These are phyloP conservation scores for Lactarius akahatsu DNA, from an alignment of 768 basidiomycete genomes.

Conservation along the genomic window DNA sequence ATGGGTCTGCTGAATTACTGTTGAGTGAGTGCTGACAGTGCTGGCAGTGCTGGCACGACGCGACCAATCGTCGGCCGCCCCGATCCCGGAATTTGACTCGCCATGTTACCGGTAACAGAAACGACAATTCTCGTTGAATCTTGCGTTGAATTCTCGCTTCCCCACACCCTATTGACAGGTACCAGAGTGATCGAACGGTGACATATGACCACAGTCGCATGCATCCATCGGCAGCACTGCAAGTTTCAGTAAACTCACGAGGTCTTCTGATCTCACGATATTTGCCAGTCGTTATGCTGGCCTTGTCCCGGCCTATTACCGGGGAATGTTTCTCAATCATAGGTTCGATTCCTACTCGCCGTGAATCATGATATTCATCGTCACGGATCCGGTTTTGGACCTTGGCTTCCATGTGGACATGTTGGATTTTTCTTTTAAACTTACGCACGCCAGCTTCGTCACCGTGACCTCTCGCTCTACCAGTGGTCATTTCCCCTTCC, in stretches of 20 bases:
- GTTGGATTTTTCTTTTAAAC: background rate
- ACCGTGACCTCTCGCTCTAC: background rate
- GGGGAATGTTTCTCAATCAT: background rate
- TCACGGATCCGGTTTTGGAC: background rate
- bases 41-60: background rate
- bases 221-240: background rate
- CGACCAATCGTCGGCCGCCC: background rate
- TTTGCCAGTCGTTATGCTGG: background rate
- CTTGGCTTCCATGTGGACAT: background rate
- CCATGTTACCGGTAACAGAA: background rate
- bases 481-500: background rate
- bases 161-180: conserved; percentile 34
- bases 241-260: background rate
- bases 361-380: background rate
- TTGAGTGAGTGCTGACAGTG: background rate
- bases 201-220: background rate
- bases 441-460: background rate
- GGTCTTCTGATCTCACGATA: background rate
- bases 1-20: background rate
- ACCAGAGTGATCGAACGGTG: conserved; percentile 58
- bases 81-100: background rate
- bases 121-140: background rate
- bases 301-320: background rate
- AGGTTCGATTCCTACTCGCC: background rate
- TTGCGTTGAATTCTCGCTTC: background rate